Conservation (phyloP, 805 yeast genomes). For the Metschnikowia koreensis region DNA sequence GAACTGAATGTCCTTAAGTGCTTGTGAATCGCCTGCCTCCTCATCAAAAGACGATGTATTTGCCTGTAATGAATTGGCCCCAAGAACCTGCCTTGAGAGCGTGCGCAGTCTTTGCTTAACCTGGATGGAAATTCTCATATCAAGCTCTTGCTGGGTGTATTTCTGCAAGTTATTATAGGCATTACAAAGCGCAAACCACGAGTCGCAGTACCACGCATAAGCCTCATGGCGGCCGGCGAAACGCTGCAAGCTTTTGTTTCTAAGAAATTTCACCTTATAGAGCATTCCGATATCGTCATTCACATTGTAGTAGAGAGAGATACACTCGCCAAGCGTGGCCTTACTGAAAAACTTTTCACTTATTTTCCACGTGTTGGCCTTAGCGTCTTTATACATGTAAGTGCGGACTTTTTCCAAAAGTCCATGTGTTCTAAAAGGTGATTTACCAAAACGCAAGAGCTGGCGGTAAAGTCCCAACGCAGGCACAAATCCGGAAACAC, state of each 20-base stretch:
- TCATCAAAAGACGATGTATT: slow-evolving; percentile 14
- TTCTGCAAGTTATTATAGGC: slow-evolving; percentile 43
- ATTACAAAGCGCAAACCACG: slow-evolving; percentile 54
- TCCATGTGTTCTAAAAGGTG: slow-evolving; percentile 55
- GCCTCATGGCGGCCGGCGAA: slow-evolving; percentile 58
- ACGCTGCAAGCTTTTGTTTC: slow-evolving; percentile 31
- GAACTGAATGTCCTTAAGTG: slow-evolving; percentile 34
- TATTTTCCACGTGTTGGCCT: slow-evolving; percentile 13
- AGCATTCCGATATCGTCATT: slow-evolving; percentile 62
- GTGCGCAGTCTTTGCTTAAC: slow-evolving; percentile 55
- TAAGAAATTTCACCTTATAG: slow-evolving; percentile 50
- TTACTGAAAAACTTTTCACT: slow-evolving; percentile 34
- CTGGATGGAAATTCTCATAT: slow-evolving; percentile 55
- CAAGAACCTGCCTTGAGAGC: slow-evolving; percentile 40
- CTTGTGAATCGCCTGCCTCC: slow-evolving; percentile 22
- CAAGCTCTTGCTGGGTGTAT: slow-evolving; percentile 49
- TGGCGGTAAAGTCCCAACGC: slow-evolving; percentile 61
- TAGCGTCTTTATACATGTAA: slow-evolving; percentile 12
- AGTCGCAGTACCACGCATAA: slow-evolving; percentile 67
- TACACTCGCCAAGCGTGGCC: slow-evolving; percentile 47
- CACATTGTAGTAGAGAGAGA: slow-evolving; percentile 60
- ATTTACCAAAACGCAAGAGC: slow-evolving; percentile 64
- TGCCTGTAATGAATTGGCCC: slow-evolving; percentile 17
- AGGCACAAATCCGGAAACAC: slow-evolving; percentile 43
- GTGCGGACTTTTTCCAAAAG: slow-evolving; percentile 28